These are phyloP conservation scores for Sporothrix curviconia DNA, from an alignment of 2,329 filamentous ascomycete genomes.

Conservation along the genomic window DNA sequence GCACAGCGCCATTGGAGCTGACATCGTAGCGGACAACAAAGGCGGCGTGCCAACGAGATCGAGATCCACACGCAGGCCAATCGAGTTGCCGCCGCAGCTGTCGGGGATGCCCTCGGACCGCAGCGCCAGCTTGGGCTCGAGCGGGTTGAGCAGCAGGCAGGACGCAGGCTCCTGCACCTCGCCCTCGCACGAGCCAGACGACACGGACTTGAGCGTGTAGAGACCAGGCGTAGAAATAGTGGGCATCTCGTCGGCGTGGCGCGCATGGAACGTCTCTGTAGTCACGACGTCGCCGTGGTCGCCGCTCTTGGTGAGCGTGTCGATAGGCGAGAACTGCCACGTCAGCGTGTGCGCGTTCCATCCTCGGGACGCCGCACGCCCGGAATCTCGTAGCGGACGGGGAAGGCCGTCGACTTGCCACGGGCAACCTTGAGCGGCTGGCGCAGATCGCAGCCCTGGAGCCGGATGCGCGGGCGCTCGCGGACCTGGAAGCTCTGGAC, in stretches of 20 bases:
- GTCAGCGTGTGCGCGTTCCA: conserved; percentile 61
- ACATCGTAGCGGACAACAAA: conserved; percentile 78
- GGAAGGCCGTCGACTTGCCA: conserved; percentile 60
- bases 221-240: conserved; percentile 71
- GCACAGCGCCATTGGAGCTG: conserved; percentile 52
- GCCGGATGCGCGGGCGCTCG: conserved; percentile 68
- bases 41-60: conserved; percentile 85
- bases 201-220: conserved; percentile 76
- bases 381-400: conserved; percentile 61
- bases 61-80: conserved; percentile 81
- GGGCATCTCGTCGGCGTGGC: conserved; percentile 56
- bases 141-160: conserved; percentile 86
- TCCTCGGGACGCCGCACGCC: conserved; percentile 49
- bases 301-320: conserved; percentile 60
- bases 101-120: conserved; percentile 78
- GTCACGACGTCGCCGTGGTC: conserved; percentile 59
- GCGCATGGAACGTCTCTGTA: conserved; percentile 53
- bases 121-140: conserved; percentile 72
- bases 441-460: conserved; percentile 71
- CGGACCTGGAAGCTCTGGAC: conserved; percentile 78
- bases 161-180: conserved; percentile 90
- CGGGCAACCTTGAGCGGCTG: conserved; percentile 78
- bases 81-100: conserved; percentile 88
- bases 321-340: conserved; percentile 75
- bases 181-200: conserved; percentile 74